These are phyloP conservation scores for Trifolium dubium DNA, from an alignment of 306 rosid species.

Conservation along the genomic window DNA sequence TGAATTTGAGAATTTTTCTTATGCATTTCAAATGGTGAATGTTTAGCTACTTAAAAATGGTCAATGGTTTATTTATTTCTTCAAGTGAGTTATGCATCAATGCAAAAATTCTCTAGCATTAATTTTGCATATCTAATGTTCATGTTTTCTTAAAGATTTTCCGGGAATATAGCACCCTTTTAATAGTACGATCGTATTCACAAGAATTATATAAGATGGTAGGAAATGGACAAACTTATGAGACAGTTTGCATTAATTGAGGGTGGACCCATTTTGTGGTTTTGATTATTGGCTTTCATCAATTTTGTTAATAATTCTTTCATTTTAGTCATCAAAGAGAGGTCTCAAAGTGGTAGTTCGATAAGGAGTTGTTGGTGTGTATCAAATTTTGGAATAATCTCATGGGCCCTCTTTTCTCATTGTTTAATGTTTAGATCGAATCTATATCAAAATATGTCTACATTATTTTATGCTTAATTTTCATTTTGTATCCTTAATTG, in stretches of 20 bases:
- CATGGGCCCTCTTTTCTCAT: conserved; percentile 37
- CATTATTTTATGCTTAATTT: neutral
- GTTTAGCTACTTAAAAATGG: neutral
- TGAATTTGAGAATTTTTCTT: no score
- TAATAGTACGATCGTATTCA: conserved; percentile 41
- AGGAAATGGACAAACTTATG: conserved; percentile 46
- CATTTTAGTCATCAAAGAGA: conserved; percentile 34
- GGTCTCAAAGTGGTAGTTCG: conserved; percentile 47
- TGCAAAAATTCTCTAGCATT: conserved; percentile 38
- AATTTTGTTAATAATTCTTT: conserved; percentile 40
- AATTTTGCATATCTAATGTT: conserved; percentile 38
- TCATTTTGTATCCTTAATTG: neutral
- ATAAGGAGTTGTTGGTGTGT: conserved; percentile 48
- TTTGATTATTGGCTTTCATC: conserved; percentile 45
- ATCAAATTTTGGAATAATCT: conserved; percentile 46
- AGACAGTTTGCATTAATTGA: conserved; percentile 49
- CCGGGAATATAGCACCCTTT: conserved; percentile 44
- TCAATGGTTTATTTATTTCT: conserved; percentile 6
- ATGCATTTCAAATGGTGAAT: no score
- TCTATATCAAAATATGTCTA: conserved; percentile 8
- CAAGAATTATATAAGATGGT: conserved; percentile 30
- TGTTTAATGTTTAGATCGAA: neutral
- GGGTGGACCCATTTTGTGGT: conserved; percentile 45
- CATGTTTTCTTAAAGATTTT: conserved; percentile 36
- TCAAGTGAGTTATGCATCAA: conserved; percentile 12